A percentile compares a stretch with the other conserved stretches of the same genome.
These are phyloP conservation scores for Sphaerulina musiva DNA, from an alignment of 2,329 filamentous ascomycete species.

Conservation along the genomic window DNA sequence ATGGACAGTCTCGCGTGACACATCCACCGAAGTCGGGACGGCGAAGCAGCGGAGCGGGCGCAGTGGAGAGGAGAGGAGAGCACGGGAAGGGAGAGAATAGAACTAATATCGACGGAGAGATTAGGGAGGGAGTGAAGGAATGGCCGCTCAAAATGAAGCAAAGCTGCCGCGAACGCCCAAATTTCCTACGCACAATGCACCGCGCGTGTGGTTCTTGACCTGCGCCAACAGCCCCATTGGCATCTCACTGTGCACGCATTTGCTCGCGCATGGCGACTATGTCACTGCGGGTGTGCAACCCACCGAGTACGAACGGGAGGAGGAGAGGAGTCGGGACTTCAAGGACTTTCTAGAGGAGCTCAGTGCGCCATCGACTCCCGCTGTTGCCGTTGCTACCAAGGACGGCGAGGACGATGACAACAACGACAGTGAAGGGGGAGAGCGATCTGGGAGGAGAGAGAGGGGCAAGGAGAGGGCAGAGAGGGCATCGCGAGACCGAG, in stretches of 20 bases:
- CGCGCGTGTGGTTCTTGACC: constrained; percentile 89
- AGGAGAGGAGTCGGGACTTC: constrained; percentile 66
- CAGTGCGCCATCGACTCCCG: constrained; percentile 11
- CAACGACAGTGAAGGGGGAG: background rate
- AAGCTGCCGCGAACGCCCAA: constrained; percentile 39
- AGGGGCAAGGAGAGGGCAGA: constrained; percentile 52
- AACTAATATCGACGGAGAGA: background rate
- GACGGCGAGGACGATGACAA: constrained; percentile 28
- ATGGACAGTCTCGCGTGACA: background rate
- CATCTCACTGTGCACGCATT: constrained; percentile 70
- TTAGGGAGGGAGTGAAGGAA: constrained; percentile 1
- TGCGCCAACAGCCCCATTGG: constrained; percentile 78
- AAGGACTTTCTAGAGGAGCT: constrained; percentile 64
- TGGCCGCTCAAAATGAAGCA: constrained; percentile 24
- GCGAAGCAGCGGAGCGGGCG: background rate
- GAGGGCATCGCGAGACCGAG: constrained; percentile 20
- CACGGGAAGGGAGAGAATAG: no score
- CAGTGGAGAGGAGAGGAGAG: no score
- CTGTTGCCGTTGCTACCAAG: constrained; percentile 9
- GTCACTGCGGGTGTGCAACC: constrained; percentile 78
- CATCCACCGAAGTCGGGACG: background rate
- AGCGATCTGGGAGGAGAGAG: constrained; percentile 13
- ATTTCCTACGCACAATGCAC: constrained; percentile 57
- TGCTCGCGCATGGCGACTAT: constrained; percentile 87
- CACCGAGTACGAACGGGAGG: constrained; percentile 66